phyloP scores from a whole-genome alignment of 345 rosid genomes.

The Eucalyptus melliodora region DNA sequence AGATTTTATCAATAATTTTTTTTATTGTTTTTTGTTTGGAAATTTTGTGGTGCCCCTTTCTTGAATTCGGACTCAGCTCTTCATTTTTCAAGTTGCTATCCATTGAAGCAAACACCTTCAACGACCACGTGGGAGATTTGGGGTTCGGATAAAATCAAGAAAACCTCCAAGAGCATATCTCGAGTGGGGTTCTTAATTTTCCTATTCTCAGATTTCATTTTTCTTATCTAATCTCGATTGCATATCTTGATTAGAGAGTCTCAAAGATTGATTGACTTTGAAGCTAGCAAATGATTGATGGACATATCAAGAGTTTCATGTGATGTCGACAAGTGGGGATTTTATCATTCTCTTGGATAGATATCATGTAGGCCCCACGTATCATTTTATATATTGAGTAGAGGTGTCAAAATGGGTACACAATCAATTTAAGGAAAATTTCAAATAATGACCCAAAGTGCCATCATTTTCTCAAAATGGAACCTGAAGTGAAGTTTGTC shows the following conservation, averaged over 20 bases:
- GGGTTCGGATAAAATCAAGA: not conserved
- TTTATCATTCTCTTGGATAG: no score
- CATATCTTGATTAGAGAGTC: not conserved
- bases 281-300: not conserved
- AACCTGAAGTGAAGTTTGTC: no score
- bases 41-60: not conserved
- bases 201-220: not conserved
- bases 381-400: not conserved
- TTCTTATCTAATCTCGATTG: not conserved
- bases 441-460: no score
- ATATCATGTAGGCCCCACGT: no score
- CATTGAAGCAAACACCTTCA: not conserved
- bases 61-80: not conserved
- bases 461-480: no score
- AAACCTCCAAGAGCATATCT: not conserved
- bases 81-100: not conserved
- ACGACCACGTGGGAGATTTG: not conserved
- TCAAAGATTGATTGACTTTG: not conserved
- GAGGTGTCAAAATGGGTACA: no score
- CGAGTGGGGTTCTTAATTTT: not conserved
- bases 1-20: no score
- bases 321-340: not conserved
- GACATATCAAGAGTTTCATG: not conserved
- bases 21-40: not conserved
- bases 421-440: no score